Base-by-base conservation (phyloP, 2,329 filamentous ascomycete genomes). In the Tolypocladium album region DNA sequence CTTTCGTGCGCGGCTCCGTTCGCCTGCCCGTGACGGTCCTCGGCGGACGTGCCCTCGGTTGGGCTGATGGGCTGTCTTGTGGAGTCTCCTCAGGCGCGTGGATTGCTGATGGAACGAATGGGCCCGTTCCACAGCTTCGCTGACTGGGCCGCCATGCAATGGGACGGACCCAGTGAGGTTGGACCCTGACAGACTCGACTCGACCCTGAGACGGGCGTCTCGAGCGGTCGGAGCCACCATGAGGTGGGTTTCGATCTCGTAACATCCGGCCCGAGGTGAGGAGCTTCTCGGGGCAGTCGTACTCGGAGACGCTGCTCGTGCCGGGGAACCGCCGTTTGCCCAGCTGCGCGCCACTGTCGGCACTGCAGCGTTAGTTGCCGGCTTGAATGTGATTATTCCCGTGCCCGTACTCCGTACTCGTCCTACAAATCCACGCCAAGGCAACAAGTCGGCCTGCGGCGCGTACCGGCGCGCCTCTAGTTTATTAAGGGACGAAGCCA, bases 51-150 rank as follows among this genome's bases (percentile, higher is more conserved):
- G 43, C 38, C n/a, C 36, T 27, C 22, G 11, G 38, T 17, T 58
- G 45, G 57, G 22, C 15, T 9, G 20, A 20, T 53, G 47, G 31
- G 50, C 50, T n/a, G 50, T 38, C 31, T 34, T 7, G 50, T 34
- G 50, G 50, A 15, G 31, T 20, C 20, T 20, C 31, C n/a, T 20
- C 15, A 38, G 22, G 42, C 56, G 42, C 56, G 42, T 34, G 45
- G 58, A 59, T 42, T 55, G 56, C 59, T 55, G 31, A 61, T 60
- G 57, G 62, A 64, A 64, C 58, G 55, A 61, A 63, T 61, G 62
- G 61, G 58, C 57, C 40, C 43, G 39, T 60, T 61, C 61, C 57
- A 61, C 27, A 56, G 55, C 56, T 55, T 59, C 31, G 57, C 42
- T 57, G 38, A 36, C 55, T 47, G 53, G 55, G 55, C 22, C n/a